Percentiles rank a stretch among this genome's conserved stretches.
Evolutionary conservation across 768 basidiomycete species (phyloP).

Genomic region (Brasilioporus rufonigricans): DNA sequence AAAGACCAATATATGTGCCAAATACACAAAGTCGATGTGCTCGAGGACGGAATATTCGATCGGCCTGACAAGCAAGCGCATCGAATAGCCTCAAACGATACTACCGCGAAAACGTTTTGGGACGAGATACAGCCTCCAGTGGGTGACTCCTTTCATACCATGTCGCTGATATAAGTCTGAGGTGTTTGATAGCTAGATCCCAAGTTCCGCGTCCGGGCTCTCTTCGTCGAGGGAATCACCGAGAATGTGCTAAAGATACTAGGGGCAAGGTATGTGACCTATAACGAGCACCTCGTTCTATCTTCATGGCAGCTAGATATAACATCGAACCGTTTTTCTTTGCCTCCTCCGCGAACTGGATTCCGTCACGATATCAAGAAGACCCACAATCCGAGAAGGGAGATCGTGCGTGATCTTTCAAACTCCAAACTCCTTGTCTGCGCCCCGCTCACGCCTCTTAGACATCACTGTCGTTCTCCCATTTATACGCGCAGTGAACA

Average conservation of each 20-base stretch:
- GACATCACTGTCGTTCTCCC: too few species aligned
- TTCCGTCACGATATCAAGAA: too few species aligned
- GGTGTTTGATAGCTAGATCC: slow-evolving; percentile 16
- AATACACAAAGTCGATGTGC: slow-evolving; percentile 25
- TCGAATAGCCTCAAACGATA: slow-evolving; percentile 16
- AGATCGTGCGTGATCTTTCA: too few species aligned
- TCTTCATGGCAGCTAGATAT: slow-evolving; percentile 30
- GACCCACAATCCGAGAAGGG: too few species aligned
- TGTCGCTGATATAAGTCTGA: not conserved
- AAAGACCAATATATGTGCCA: slow-evolving; percentile 8
- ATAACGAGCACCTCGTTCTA: not conserved
- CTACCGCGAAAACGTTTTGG: slow-evolving; percentile 24
- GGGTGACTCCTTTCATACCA: not conserved
- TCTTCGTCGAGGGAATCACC: slow-evolving; percentile 36
- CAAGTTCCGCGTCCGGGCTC: slow-evolving; percentile 25
- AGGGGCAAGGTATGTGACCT: slow-evolving; percentile 33
- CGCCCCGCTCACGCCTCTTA: slow-evolving; percentile 12
- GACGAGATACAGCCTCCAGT: slow-evolving; percentile 27
- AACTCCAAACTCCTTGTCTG: too few species aligned
- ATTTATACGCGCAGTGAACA: slow-evolving; percentile 40
- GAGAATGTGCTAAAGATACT: slow-evolving; percentile 35
- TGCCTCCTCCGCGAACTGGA: too few species aligned
- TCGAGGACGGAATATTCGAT: slow-evolving; percentile 14
- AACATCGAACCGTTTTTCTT: too few species aligned
- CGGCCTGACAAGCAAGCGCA: slow-evolving; percentile 1